phyloP scores from a whole-genome alignment of 129 eudicot genomes.

The Dittrichia graveolens region DNA sequence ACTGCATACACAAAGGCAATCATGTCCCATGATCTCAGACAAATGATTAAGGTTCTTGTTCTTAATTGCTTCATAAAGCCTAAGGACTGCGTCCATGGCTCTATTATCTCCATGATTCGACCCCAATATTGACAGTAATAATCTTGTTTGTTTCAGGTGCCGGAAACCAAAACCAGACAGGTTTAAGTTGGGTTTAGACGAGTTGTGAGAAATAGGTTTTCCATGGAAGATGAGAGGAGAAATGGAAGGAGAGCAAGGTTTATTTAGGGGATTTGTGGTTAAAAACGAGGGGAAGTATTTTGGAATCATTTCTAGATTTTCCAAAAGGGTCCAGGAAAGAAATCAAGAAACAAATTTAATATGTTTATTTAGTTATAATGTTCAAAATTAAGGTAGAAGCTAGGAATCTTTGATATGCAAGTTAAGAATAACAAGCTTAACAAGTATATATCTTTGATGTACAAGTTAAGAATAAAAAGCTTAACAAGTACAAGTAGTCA shows the following conservation, averaged over 20 bases:
- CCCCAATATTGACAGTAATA: conserved; percentile 10
- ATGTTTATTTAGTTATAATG: conserved; percentile 6
- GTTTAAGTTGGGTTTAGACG: not conserved
- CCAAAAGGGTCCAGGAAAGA: not conserved
- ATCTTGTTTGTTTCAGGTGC: conserved; percentile 5
- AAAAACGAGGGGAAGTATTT: conserved; percentile 18
- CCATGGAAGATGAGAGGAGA: conserved; percentile 12
- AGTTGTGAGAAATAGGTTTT: not conserved
- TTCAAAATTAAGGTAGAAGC: conserved; percentile 38
- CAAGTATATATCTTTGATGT: not conserved
- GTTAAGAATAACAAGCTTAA: conserved; percentile 32
- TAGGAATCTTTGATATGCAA: conserved; percentile 46
- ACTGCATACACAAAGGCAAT: conserved; percentile 62
- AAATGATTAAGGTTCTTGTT: conserved; percentile 43
- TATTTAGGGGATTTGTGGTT: too few relatives aligned
- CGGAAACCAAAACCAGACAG: not conserved
- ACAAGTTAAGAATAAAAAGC: conserved; percentile 36
- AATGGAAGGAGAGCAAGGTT: conserved; percentile 15
- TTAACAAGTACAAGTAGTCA: not conserved
- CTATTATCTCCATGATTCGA: conserved; percentile 39
- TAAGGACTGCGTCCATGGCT: conserved; percentile 63
- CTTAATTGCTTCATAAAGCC: conserved; percentile 60
- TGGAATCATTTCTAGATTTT: conserved; percentile 35
- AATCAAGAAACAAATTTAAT: conserved; percentile 8
- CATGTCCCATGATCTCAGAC: conserved; percentile 76